Conservation (phyloP, 2,329 filamentous ascomycete genomes). For the Nemania serpens region DNA sequence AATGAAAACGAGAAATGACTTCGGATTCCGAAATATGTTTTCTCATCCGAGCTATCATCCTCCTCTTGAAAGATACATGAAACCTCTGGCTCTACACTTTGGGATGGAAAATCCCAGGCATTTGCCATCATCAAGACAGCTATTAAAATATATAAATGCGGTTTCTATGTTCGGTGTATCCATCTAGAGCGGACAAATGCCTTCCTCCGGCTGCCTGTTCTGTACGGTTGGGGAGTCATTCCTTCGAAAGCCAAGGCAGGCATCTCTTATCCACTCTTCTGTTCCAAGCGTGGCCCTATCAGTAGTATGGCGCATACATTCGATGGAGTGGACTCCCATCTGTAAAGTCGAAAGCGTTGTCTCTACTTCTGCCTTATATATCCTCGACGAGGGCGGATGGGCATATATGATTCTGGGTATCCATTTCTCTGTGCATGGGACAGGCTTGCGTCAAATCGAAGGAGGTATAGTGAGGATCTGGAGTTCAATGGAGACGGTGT, state of each 20-base stretch:
- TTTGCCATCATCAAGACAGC: constrained; percentile 7
- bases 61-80: constrained; percentile 10
- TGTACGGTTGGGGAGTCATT: constrained; percentile 2
- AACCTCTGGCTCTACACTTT: constrained; percentile 5
- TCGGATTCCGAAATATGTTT: constrained; percentile 8
- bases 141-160: constrained; percentile 25
- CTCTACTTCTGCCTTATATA: not conserved
- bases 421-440: constrained; percentile 2
- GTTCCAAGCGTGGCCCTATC: constrained; percentile 21
- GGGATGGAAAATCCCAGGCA: not conserved
- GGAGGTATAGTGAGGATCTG: constrained; percentile 31
- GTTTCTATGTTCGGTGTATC: constrained; percentile 21
- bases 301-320: constrained; percentile 35
- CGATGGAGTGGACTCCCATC: constrained; percentile 26
- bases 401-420: not conserved
- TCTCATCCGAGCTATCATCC: constrained; percentile 6
- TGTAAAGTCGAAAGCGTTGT: constrained; percentile 11
- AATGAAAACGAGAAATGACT: not conserved
- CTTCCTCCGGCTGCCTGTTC: constrained; percentile 5
- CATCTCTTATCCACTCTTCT: constrained; percentile 19
- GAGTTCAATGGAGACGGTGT: constrained; percentile 9
- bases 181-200: constrained; percentile 5
- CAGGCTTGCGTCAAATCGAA: constrained; percentile 9
- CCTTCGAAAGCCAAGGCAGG: constrained; percentile 20
- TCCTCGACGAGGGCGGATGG: not conserved